Percentiles rank a stretch among this genome's conserved stretches.
Evolutionary conservation across 805 yeast species (phyloP).

Genomic region (Cyberlindnera euphorbiiphila): DNA sequence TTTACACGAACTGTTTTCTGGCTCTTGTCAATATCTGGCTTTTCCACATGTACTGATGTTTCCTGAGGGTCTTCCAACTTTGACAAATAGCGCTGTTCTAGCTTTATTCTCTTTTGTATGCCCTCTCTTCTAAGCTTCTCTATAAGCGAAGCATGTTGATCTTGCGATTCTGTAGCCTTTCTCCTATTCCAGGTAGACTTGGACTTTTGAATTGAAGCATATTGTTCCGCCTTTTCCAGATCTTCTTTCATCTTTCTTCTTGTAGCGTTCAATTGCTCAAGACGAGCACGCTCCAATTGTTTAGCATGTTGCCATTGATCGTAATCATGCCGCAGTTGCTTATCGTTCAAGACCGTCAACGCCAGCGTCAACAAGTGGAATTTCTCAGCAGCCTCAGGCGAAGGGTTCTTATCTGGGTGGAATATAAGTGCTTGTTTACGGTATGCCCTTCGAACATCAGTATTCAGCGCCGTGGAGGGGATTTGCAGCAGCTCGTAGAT

Average conservation of each 20-base stretch:
- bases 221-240: slow-evolving; percentile 22
- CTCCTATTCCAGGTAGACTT: slow-evolving; percentile 17
- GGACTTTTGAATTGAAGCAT: background rate
- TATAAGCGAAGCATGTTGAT: slow-evolving; percentile 14
- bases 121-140: slow-evolving; percentile 28
- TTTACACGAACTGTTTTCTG: slow-evolving; percentile 17
- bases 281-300: slow-evolving; percentile 9
- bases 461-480: slow-evolving; percentile 53
- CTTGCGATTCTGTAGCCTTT: slow-evolving; percentile 5
- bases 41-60: background rate
- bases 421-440: slow-evolving; percentile 72
- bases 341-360: slow-evolving; percentile 75
- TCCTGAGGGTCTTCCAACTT: slow-evolving; percentile 4
- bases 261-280: slow-evolving; percentile 15
- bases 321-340: slow-evolving; percentile 75
- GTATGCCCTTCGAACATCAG: slow-evolving; percentile 72
- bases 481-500: slow-evolving; percentile 67
- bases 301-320: slow-evolving; percentile 39
- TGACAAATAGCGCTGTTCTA: slow-evolving; percentile 13
- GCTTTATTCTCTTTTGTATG: slow-evolving; percentile 15
- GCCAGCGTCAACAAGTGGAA: slow-evolving; percentile 86
- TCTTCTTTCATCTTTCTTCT: slow-evolving; percentile 24
- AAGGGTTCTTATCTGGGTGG: slow-evolving; percentile 80
- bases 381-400: slow-evolving; percentile 85
- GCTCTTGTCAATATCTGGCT: background rate